A percentile compares a stretch with the other conserved stretches of the same genome.
phyloP scores from a whole-genome alignment of 23 red algal species.

The Gracilaria domingensis region DNA sequence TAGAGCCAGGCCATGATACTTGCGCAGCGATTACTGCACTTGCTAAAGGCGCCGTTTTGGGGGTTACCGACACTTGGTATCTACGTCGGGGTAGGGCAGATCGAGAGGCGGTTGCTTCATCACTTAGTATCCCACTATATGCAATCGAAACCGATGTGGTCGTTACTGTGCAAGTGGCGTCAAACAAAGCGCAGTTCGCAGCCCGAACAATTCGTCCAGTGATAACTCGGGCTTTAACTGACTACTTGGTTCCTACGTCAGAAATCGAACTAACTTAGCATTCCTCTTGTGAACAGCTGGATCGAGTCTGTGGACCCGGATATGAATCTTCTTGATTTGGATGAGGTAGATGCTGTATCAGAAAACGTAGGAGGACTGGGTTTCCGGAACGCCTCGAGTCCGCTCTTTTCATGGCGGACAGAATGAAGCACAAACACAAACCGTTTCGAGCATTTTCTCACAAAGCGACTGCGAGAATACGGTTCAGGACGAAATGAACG shows the following conservation, averaged over 20 bases:
- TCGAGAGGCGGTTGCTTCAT: constrained; percentile 61
- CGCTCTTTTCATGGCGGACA: constrained; percentile 76
- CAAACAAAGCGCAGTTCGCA: constrained; percentile 84
- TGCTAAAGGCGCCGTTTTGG: constrained; percentile 51
- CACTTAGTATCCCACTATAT: constrained; percentile 42
- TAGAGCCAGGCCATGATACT: background rate
- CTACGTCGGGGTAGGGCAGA: constrained; percentile 52
- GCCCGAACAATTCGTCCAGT: constrained; percentile 92
- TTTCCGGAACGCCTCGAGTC: constrained; percentile 68
- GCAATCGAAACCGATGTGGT: constrained; percentile 91
- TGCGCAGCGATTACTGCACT: constrained; percentile 31
- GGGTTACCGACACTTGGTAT: constrained; percentile 87
- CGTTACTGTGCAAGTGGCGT: constrained; percentile 82
- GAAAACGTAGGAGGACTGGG: constrained; percentile 62
- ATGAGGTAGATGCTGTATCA: constrained; percentile 25
- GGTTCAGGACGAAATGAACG: constrained; percentile 85
- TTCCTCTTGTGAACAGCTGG: constrained; percentile 25
- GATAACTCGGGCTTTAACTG: constrained; percentile 53
- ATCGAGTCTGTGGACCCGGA: background rate
- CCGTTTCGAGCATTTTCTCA: constrained; percentile 69
- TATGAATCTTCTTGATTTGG: constrained; percentile 23
- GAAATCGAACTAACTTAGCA: constrained; percentile 45
- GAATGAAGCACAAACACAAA: constrained; percentile 64
- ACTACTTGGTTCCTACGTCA: constrained; percentile 55
- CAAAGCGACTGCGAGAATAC: constrained; percentile 55